Conservation (phyloP, 2,329 filamentous ascomycete species). For the Hymenoscyphus infarciens region DNA sequence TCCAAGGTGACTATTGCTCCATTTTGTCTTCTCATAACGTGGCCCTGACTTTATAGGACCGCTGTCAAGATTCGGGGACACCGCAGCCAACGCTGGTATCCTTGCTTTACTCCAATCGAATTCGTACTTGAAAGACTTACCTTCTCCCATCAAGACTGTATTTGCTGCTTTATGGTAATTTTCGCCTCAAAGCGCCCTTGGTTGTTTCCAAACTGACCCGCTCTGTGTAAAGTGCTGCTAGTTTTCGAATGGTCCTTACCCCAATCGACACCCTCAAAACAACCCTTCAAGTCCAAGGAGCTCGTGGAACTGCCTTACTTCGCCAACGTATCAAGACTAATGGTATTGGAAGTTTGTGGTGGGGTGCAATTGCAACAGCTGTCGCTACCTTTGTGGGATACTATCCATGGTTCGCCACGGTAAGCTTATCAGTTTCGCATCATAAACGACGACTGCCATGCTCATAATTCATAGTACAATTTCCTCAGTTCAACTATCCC, state of each 20-base stretch:
- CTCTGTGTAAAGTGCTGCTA: constrained; percentile 38
- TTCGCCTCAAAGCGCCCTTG: neutral
- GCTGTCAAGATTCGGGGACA: constrained; percentile 46
- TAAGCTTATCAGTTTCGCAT: constrained; percentile 21
- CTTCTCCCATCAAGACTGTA: constrained; percentile 43
- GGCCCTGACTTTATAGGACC: constrained; percentile 36
- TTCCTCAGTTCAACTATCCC: constrained; percentile 39
- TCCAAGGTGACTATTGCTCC: constrained; percentile 39
- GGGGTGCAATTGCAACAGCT: constrained; percentile 47
- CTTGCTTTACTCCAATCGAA: constrained; percentile 46
- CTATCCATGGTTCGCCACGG: constrained; percentile 49
- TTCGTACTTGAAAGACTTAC: constrained; percentile 42
- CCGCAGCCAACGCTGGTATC: constrained; percentile 49
- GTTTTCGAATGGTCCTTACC: constrained; percentile 46
- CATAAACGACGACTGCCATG: too few relatives aligned
- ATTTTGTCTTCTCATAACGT: neutral
- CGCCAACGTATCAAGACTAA: constrained; percentile 44
- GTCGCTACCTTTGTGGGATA: constrained; percentile 48
- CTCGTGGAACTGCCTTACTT: constrained; percentile 41
- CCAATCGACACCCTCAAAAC: constrained; percentile 50
- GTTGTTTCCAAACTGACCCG: neutral
- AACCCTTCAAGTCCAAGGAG: constrained; percentile 46
- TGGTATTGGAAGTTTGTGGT: constrained; percentile 46
- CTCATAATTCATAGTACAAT: constrained; percentile 39
- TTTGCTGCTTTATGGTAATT: constrained; percentile 45